A percentile compares a stretch with the other conserved stretches of the same genome.
These are phyloP conservation scores for Marasmius tenuissimus DNA, from an alignment of 1,284 basidiomycete species.

Conservation along the genomic window DNA sequence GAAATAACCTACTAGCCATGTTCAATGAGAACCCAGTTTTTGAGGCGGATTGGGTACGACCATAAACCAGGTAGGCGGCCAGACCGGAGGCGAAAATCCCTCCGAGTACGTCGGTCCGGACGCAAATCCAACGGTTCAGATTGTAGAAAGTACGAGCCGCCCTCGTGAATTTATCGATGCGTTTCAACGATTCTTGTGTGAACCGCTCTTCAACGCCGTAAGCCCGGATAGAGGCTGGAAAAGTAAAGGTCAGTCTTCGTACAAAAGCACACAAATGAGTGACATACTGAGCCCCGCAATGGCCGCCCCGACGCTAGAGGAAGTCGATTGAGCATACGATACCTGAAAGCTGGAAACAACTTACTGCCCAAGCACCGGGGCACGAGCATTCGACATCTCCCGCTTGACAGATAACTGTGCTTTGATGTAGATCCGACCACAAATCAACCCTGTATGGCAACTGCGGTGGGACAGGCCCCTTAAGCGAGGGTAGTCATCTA, in stretches of 20 bases:
- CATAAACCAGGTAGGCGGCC: constrained; percentile 40
- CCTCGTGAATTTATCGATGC: constrained; percentile 40
- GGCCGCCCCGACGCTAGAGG: constrained; percentile 59
- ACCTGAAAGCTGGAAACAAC: not conserved
- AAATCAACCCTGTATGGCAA: no score
- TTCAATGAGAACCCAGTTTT: constrained; percentile 52
- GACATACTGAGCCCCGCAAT: constrained; percentile 62
- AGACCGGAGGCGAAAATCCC: constrained; percentile 40
- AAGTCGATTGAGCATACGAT: constrained; percentile 27
- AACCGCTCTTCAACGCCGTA: constrained; percentile 44
- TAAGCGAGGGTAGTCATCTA: no score
- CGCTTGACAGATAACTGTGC: constrained; percentile 63
- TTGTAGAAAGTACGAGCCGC: constrained; percentile 41
- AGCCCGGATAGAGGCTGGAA: constrained; percentile 35
- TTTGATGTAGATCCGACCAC: constrained; percentile 46
- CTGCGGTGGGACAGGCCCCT: no score
- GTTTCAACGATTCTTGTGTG: constrained; percentile 31
- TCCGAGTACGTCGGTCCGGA: constrained; percentile 43
- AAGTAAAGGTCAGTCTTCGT: not conserved
- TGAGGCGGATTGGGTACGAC: constrained; percentile 30
- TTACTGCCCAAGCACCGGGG: constrained; percentile 54
- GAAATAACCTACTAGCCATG: constrained; percentile 35
- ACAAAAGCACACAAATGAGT: not conserved
- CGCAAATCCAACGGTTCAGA: constrained; percentile 50
- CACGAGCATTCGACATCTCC: constrained; percentile 59